Percentiles rank a stretch among this genome's conserved stretches.
phyloP scores from a whole-genome alignment of 2,329 filamentous ascomycete genomes.

The Aspergillus sp. region DNA sequence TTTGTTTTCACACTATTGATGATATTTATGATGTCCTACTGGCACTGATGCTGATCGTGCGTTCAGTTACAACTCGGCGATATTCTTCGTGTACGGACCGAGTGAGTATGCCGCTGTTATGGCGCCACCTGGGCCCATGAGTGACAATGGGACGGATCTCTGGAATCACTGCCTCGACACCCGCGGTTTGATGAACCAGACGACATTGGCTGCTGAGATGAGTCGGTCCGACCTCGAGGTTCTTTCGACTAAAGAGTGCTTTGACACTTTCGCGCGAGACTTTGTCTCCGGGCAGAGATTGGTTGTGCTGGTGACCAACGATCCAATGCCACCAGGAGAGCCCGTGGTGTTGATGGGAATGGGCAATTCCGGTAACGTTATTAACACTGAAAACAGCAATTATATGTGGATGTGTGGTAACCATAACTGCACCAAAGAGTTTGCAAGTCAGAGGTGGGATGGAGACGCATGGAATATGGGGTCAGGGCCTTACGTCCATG shows the following conservation, averaged over 20 bases:
- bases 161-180: neutral
- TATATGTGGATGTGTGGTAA: conserved; percentile 1
- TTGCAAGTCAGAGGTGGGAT: neutral
- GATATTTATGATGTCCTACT: neutral
- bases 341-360: neutral
- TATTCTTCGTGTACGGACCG: neutral
- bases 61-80: conserved; percentile 7
- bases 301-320: conserved; percentile 2
- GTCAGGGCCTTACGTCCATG: neutral
- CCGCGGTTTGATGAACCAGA: neutral
- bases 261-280: conserved; percentile 4
- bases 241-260: conserved; percentile 2
- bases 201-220: neutral
- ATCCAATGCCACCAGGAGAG: neutral
- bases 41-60: neutral
- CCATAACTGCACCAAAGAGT: neutral
- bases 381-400: too few relatives aligned
- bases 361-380: neutral
- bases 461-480: neutral
- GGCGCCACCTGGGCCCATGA: neutral
- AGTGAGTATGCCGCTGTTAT: neutral
- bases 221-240: neutral
- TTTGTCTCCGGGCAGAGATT: neutral
- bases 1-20: neutral
- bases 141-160: neutral